A percentile compares a stretch with the other conserved stretches of the same genome.
Evolutionary conservation across 768 basidiomycete species (phyloP).

Genomic region (Tubosaeta brunneosetosa): DNA sequence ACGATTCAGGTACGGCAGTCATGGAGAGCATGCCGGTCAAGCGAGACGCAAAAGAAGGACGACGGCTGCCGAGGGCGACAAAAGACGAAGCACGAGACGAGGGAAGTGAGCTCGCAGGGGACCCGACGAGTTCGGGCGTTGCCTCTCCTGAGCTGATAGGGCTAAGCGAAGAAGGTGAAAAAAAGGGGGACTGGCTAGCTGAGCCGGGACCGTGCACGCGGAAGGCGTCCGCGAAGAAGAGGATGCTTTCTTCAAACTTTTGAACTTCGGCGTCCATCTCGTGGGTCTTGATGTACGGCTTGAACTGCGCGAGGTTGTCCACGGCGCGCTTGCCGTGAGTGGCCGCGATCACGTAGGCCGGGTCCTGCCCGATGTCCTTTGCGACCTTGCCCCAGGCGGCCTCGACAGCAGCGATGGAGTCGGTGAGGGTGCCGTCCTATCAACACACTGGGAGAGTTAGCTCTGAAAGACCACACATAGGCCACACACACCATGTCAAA

Average conservation of each 20-base stretch:
- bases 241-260: conserved; percentile 61
- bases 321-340: conserved; percentile 78
- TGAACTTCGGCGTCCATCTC: conserved; percentile 56
- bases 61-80: conserved; percentile 31
- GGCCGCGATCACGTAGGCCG: conserved; percentile 61
- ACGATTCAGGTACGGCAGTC: conserved; percentile 30
- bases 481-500: conserved; percentile 57
- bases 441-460: conserved; percentile 25
- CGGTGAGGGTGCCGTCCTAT: conserved; percentile 68
- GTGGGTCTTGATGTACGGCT: conserved; percentile 48
- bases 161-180: conserved; percentile 8
- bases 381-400: conserved; percentile 75
- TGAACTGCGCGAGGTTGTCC: conserved; percentile 65
- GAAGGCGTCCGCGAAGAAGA: conserved; percentile 63
- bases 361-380: conserved; percentile 62
- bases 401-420: conserved; percentile 70
- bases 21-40: conserved; percentile 39
- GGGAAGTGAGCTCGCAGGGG: conserved; percentile 37
- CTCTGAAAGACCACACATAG: conserved; percentile 3
- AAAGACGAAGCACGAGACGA: conserved; percentile 44
- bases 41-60: conserved; percentile 44
- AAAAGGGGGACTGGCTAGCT: conserved; percentile 17
- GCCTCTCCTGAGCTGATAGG: conserved; percentile 30
- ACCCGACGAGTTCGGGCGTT: conserved; percentile 39
- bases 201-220: conserved; percentile 40